A percentile compares a stretch with the other conserved stretches of the same genome.
Evolutionary conservation across 2,329 filamentous ascomycete species (phyloP).

Genomic region (Phyllosticta capitalensis): DNA sequence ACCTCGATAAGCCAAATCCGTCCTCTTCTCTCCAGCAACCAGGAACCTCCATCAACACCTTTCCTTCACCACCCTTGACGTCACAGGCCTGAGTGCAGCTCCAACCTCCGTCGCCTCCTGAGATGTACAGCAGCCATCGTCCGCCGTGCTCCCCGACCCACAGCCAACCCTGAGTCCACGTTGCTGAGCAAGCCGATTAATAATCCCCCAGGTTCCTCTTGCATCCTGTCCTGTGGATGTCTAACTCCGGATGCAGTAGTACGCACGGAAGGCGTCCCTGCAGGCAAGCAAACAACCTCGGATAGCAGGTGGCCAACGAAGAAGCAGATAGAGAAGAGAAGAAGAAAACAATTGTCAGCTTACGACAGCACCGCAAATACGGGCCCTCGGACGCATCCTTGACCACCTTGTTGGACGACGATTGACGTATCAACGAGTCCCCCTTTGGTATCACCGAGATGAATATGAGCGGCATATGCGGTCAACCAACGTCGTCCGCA

Average conservation of each 20-base stretch:
- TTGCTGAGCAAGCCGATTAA: not conserved
- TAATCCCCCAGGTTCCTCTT: not conserved
- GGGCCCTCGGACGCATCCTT: not conserved
- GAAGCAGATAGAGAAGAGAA: not conserved
- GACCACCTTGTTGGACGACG: not conserved
- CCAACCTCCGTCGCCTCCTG: not conserved
- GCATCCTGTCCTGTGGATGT: too few relatives aligned
- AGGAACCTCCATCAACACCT: not conserved
- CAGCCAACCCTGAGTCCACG: not conserved
- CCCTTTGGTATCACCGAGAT: not conserved
- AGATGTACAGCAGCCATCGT: not conserved
- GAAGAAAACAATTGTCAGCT: not conserved
- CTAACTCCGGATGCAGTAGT: not conserved
- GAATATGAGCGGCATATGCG: too few relatives aligned
- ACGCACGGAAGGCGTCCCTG: not conserved
- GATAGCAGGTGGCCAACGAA: not conserved
- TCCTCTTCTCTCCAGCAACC: not conserved
- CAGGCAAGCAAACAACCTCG: not conserved
- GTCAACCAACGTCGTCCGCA: not conserved
- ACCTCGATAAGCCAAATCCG: not conserved
- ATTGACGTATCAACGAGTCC: not conserved
- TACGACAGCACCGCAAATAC: not conserved
- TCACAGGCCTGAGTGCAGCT: not conserved
- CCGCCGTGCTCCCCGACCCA: not conserved
- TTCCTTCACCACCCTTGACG: not conserved